Evolutionary conservation across 148 eudicot genomes (phyloP).

Genomic region (Euryodendron excelsum): DNA sequence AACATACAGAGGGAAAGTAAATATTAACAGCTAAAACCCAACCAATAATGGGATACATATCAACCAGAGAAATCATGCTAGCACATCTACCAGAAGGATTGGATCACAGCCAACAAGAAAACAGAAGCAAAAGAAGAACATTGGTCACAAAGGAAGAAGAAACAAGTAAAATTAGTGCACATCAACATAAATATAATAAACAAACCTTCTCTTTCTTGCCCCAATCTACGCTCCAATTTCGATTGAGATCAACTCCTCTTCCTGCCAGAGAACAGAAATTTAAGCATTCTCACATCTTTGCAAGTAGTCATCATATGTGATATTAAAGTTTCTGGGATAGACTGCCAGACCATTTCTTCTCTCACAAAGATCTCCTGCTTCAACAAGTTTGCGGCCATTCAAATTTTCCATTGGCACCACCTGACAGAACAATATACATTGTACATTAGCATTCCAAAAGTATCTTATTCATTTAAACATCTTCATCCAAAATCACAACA

Average conservation of each 20-base stretch:
- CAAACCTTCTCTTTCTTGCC: constrained; percentile 95
- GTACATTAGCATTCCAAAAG: not conserved
- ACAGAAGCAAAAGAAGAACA: not conserved
- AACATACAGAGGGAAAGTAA: not conserved
- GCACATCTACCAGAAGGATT: not conserved
- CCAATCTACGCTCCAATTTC: constrained; percentile 99
- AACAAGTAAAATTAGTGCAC: not conserved
- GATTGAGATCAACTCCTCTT: constrained; percentile 99
- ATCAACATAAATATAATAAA: not conserved
- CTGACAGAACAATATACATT: constrained; percentile 35
- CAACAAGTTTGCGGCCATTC: constrained; percentile 93
- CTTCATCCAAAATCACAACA: not conserved
- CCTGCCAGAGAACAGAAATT: constrained; percentile 49
- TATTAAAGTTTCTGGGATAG: constrained; percentile 13
- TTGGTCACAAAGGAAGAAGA: not conserved
- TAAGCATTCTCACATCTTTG: constrained; percentile 13
- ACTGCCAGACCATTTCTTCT: constrained; percentile 75
- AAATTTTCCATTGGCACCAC: constrained; percentile 90
- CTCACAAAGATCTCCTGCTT: constrained; percentile 92
- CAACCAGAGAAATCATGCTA: not conserved
- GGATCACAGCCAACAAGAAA: not conserved
- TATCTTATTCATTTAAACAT: not conserved
- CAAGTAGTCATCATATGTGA: constrained; percentile 6
- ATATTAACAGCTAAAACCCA: not conserved
- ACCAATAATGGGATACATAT: not conserved